These are phyloP conservation scores for Cryptomeria japonica DNA, from an alignment of 75 land plant species.

Conservation along the genomic window DNA sequence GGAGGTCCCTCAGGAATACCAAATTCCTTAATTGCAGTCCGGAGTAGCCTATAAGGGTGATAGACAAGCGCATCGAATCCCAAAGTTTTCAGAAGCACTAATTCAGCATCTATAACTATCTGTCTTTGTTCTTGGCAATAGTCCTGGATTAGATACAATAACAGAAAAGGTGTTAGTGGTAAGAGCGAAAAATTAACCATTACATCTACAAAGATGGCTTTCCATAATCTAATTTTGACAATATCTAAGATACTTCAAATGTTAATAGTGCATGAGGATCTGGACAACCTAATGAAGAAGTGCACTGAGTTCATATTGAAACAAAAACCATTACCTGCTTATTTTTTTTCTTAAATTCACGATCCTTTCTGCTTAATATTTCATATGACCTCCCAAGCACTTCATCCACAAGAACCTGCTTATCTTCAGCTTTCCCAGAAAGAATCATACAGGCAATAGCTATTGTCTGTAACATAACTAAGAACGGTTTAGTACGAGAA, in stretches of 20 bases:
- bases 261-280: not conserved
- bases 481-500: not conserved
- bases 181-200: not conserved
- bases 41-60: conserved; percentile 86
- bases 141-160: conserved; percentile 43
- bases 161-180: not conserved
- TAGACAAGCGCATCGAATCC: conserved; percentile 82
- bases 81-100: conserved; percentile 74
- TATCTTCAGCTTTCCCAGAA: conserved; percentile 91
- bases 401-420: conserved; percentile 62
- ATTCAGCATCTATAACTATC: conserved; percentile 64
- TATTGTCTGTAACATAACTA: conserved; percentile 56
- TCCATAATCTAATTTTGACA: not conserved
- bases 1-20: conserved; percentile 67
- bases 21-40: conserved; percentile 80
- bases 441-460: conserved; percentile 93
- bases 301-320: not conserved
- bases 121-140: conserved; percentile 79
- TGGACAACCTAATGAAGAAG: not conserved
- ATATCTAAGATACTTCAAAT: not conserved
- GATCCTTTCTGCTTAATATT: conserved; percentile 69
- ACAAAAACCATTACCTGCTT: conserved; percentile 43
- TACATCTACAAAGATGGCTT: not conserved
- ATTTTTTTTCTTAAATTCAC: conserved; percentile 61
- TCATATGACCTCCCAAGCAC: conserved; percentile 74